phyloP scores from a whole-genome alignment of 768 basidiomycete genomes.

The Mycena albidolilacea region DNA sequence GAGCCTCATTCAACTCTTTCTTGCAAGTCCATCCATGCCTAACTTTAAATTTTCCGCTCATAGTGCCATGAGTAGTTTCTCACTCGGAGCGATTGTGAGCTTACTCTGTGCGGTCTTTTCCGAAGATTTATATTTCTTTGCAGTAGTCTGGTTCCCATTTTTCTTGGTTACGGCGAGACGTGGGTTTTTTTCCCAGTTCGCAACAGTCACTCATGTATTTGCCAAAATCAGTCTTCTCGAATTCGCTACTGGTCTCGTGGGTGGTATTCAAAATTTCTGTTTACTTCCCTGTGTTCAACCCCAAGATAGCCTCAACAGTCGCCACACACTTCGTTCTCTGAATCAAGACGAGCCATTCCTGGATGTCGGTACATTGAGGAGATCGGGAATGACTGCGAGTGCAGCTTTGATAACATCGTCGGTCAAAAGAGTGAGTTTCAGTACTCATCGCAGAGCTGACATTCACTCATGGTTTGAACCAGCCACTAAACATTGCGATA shows the following conservation, averaged over 20 bases:
- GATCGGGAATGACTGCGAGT: too few relatives aligned
- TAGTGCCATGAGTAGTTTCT: background rate
- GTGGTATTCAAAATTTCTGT: background rate
- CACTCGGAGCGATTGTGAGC: conserved; percentile 1
- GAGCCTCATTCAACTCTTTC: background rate
- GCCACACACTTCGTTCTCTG: background rate
- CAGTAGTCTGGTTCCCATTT: conserved; percentile 6
- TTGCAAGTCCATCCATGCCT: background rate
- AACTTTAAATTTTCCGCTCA: conserved; percentile 3
- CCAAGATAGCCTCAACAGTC: conserved; percentile 1
- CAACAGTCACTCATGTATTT: background rate
- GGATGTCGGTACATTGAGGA: background rate
- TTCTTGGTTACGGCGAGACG: conserved; percentile 1
- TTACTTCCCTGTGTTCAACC: background rate
- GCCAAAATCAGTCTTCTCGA: conserved; percentile 4
- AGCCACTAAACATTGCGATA: too few relatives aligned
- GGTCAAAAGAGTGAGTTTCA: too few relatives aligned
- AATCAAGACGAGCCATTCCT: background rate
- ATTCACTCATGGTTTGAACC: too few relatives aligned
- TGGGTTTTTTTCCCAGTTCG: background rate
- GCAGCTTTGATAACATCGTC: too few relatives aligned
- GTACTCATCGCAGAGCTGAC: too few relatives aligned
- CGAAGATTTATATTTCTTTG: background rate
- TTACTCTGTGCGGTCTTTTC: conserved; percentile 1
- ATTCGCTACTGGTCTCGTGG: conserved; percentile 7